Conservation (phyloP, 2,329 filamentous ascomycete genomes). For the Hymenoscyphus infarciens region DNA sequence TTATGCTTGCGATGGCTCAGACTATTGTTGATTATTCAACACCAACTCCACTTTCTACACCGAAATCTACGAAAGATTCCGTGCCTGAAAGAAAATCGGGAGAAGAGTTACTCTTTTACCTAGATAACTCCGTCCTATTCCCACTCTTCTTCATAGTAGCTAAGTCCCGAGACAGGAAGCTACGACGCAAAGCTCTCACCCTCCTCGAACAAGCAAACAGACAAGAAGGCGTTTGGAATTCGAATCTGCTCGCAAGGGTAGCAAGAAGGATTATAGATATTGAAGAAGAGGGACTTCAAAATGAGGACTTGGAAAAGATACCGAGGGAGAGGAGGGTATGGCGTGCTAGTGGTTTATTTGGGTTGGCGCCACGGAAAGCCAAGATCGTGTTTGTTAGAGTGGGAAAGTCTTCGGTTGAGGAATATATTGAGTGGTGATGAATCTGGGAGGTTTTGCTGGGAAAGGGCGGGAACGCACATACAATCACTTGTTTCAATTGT, state of each 20-base stretch:
- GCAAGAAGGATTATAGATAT: neutral
- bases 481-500: neutral
- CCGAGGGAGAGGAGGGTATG: neutral
- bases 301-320: neutral
- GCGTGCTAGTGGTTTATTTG: neutral
- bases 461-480: neutral
- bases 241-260: neutral
- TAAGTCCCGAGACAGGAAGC: constrained; percentile 54
- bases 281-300: neutral
- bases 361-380: neutral
- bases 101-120: constrained; percentile 44
- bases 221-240: constrained; percentile 64
- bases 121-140: constrained; percentile 58
- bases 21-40: neutral
- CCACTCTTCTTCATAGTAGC: constrained; percentile 61
- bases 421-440: constrained; percentile 1
- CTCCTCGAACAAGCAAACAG: constrained; percentile 55
- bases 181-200: constrained; percentile 57
- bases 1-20: constrained; percentile 9
- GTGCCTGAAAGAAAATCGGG: neutral
- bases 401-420: neutral
- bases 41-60: neutral
- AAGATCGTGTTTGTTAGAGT: neutral
- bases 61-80: neutral
- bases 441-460: neutral